Percentiles rank a stretch among this genome's conserved stretches.
These are phyloP conservation scores for Primulina eburnea DNA, from an alignment of 257 asterid genomes.

Conservation along the genomic window DNA sequence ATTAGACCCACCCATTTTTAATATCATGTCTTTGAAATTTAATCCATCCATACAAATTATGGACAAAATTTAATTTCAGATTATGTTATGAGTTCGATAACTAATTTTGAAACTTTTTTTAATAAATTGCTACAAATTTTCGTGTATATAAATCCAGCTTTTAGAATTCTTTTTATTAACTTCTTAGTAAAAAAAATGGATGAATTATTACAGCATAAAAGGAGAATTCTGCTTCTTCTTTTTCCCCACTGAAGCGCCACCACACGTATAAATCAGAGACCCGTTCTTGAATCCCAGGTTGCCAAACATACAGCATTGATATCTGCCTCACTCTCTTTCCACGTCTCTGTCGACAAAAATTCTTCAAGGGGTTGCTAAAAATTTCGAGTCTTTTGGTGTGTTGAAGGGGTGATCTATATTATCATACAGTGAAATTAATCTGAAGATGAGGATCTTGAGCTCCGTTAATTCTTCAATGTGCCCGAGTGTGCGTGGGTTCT, in stretches of 20 bases:
- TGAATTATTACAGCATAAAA: not conserved
- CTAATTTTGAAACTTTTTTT: no score
- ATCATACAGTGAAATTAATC: not conserved
- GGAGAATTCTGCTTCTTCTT: not conserved
- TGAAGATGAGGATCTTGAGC: not conserved
- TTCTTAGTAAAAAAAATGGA: no score
- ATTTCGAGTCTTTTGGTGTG: not conserved
- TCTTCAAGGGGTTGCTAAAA: not conserved
- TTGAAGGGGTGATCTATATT: conserved; percentile 3
- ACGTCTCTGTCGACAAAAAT: not conserved
- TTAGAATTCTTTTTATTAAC: no score
- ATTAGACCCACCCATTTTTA: no score
- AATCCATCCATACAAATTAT: no score
- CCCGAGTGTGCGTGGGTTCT: not conserved
- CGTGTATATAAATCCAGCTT: no score
- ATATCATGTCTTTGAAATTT: no score
- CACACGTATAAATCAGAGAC: not conserved
- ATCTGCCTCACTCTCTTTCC: not conserved
- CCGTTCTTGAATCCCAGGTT: not conserved
- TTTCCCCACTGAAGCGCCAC: not conserved
- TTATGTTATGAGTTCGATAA: no score
- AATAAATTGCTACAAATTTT: no score
- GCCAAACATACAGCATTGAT: not conserved
- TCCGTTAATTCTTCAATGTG: not conserved
- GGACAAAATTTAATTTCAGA: no score